Percentiles rank a stretch among this genome's conserved stretches.
These are phyloP conservation scores for Tephrocybe sp. DNA, from an alignment of 768 basidiomycete genomes.

Conservation along the genomic window DNA sequence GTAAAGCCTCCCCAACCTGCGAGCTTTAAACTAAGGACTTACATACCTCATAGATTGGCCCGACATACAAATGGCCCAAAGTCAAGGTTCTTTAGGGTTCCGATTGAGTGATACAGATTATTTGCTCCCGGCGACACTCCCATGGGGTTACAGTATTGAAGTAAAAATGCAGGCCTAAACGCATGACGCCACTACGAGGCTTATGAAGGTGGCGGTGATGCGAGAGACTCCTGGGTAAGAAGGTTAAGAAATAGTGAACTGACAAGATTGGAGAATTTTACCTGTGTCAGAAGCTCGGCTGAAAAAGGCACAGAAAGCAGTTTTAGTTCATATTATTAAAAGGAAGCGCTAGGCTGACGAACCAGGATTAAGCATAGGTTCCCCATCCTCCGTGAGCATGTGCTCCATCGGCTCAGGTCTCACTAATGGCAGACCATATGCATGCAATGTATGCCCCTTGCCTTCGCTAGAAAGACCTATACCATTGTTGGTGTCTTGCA, in stretches of 20 bases:
- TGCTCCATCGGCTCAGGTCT: constrained; percentile 49
- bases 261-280: constrained; percentile 22
- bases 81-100: constrained; percentile 6
- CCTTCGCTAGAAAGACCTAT: no score
- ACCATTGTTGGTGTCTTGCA: background rate
- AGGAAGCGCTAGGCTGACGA: no score
- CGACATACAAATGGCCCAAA: constrained; percentile 13
- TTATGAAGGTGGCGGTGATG: constrained; percentile 65
- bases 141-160: no score
- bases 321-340: background rate
- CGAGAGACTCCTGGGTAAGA: constrained; percentile 54
- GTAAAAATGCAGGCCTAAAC: constrained; percentile 7
- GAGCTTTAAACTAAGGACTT: background rate
- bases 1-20: constrained; percentile 33
- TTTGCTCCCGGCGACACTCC: background rate
- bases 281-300: constrained; percentile 69
- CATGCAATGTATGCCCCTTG: constrained; percentile 18
- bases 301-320: constrained; percentile 10
- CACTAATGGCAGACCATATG: constrained; percentile 32
- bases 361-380: constrained; percentile 72
- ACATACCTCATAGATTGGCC: constrained; percentile 1
- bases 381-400: constrained; percentile 63
- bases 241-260: constrained; percentile 14
- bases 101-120: background rate
- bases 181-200: no score